Conservation (phyloP, 345 rosid species). For the Bretschneidera sinensis region DNA sequence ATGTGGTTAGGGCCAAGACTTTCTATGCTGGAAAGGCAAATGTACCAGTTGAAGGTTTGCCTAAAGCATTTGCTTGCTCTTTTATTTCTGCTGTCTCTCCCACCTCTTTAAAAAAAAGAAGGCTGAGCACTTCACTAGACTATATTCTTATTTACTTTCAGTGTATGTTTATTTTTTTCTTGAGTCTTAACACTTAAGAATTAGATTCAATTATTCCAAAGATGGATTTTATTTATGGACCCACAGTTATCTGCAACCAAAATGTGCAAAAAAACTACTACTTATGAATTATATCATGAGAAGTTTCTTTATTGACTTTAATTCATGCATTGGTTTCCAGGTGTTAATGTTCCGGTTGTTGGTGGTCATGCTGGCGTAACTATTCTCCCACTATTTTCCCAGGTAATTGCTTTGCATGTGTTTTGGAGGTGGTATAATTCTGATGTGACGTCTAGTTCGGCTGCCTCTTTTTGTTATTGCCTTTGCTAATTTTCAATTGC, state of each 20-base stretch:
- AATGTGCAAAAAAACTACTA: too few relatives aligned
- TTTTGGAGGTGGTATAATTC: too few relatives aligned
- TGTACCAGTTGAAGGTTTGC: constrained; percentile 56
- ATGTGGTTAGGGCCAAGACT: constrained; percentile 79
- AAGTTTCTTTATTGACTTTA: constrained; percentile 1
- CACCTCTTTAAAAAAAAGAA: too few relatives aligned
- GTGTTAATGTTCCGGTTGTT: constrained; percentile 63
- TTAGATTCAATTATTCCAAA: not conserved
- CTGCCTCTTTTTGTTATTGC: not conserved
- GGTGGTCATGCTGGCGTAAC: constrained; percentile 82
- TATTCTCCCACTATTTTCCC: constrained; percentile 67
- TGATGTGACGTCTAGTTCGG: not conserved
- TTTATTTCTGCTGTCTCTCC: too few relatives aligned
- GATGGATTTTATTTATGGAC: too few relatives aligned
- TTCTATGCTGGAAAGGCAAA: constrained; percentile 76
- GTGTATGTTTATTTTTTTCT: too few relatives aligned
- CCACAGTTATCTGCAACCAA: too few relatives aligned
- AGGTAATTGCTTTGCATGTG: constrained; percentile 27
- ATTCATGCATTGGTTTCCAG: constrained; percentile 27
- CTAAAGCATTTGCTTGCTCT: too few relatives aligned
- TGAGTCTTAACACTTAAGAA: too few relatives aligned
- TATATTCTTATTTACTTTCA: too few relatives aligned
- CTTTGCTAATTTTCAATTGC: constrained; percentile 13
- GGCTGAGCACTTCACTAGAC: too few relatives aligned
- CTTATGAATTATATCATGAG: not conserved